Evolutionary conservation across 2,329 filamentous ascomycete genomes (phyloP), one percentile per base, ranked within the genome.

Genomic region (Fulvia fulva): DNA sequence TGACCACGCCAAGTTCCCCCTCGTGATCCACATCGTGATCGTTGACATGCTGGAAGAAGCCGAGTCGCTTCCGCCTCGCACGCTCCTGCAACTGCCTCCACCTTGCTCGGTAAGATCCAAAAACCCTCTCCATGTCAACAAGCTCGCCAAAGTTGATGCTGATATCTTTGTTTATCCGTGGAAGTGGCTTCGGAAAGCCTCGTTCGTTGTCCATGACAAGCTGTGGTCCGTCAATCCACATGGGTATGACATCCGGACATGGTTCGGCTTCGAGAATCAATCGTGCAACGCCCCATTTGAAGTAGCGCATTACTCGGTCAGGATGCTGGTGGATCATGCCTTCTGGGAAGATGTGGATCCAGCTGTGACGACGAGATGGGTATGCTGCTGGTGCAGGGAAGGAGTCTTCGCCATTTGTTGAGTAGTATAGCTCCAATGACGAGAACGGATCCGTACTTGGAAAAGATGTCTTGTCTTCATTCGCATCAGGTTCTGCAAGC

Each of bases 261-360:
- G 91, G 90, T 51, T 93, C 89, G 49, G 88, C 85, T 74, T 99
- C 94, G 49, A 99, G 84, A 58, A 99, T 94, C 58, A 97, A 81
- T 1, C 94, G 85, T 6, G 93, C 91, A 1, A 97, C 81, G 1
- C 94, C 94, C 94, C 94, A 99, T 78, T 96, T 97, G 83, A 97
- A 97, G 77, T 99, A 99, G 28, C 94, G 88, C 80, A 97, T 87
- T 7, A 87, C 85, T 67, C 86, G 85, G 44, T 86, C 79, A 1
- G 88, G 83, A 65, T 91, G 87, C 76, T 99, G 94, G 74, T 97
- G 92, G 47, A 96, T 91, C 74, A 89, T 91, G 50, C 91, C 94
- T 76, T 99, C 94, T 12, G 94, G 94, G 74, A 97, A 97, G 55
- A 97, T 88, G 74, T 99, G 94, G 3, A 99, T 80, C 94, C 94